These are phyloP conservation scores for Ceratocystiopsis brevicomis DNA, from an alignment of 2,329 filamentous ascomycete species.

Conservation along the genomic window DNA sequence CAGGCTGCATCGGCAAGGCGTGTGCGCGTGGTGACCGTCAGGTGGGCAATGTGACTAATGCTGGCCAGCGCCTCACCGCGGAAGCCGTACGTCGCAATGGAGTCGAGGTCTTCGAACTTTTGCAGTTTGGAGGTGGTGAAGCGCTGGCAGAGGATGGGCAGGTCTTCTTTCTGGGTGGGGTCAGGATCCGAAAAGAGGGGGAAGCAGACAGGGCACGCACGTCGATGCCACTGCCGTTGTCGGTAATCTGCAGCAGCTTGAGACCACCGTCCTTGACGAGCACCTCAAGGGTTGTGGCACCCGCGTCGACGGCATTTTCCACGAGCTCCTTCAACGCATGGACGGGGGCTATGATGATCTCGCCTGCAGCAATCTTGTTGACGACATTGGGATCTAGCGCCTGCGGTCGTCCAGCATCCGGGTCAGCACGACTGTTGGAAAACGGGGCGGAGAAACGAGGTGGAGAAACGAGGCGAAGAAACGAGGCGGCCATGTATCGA, in stretches of 20 bases:
- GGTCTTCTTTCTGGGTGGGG: constrained; percentile 55
- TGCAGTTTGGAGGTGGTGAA: constrained; percentile 96
- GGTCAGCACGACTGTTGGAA: too few relatives aligned
- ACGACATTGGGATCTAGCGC: constrained; percentile 82
- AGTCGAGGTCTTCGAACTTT: constrained; percentile 75
- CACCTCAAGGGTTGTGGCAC: constrained; percentile 76
- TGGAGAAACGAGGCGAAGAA: too few relatives aligned
- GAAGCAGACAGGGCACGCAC: constrained; percentile 23
- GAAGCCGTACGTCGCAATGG: constrained; percentile 93
- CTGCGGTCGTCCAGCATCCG: constrained; percentile 21
- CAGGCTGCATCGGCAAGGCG: constrained; percentile 75
- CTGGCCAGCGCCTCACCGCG: constrained; percentile 89
- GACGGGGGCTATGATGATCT: constrained; percentile 94
- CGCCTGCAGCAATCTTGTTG: constrained; percentile 95
- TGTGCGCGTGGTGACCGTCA: constrained; percentile 87
- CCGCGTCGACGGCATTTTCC: constrained; percentile 95
- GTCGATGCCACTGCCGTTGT: constrained; percentile 91
- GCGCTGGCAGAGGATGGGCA: constrained; percentile 80
- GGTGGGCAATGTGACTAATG: constrained; percentile 94
- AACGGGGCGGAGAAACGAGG: too few relatives aligned
- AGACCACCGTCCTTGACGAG: constrained; percentile 87
- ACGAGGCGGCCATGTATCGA: too few relatives aligned
- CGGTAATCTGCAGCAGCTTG: constrained; percentile 88
- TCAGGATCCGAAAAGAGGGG: not conserved
- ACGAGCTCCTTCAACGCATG: constrained; percentile 93